Evolutionary conservation across 2,329 filamentous ascomycete genomes (phyloP), one percentile per base, ranked within the genome.

Genomic region (Bipolaris bicolor): DNA sequence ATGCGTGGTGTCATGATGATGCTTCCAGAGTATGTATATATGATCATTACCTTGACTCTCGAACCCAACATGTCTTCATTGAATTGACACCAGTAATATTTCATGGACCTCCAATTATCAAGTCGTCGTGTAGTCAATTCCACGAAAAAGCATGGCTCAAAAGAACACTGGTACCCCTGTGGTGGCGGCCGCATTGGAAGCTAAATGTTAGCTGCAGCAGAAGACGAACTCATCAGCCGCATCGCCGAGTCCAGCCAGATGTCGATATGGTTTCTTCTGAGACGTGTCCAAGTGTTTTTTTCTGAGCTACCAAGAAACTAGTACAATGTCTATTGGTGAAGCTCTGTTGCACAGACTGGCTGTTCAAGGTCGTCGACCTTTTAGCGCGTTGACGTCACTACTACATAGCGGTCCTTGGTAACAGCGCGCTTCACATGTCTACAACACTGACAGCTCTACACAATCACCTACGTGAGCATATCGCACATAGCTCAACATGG

Each of bases 401-500:
- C 20, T 33, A 54, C 20, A 16, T 20, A 39, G 39, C 53, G 33
- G 39, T 13, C 5, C 37, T 45, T 22, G 37, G 7, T 41, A 20
- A 16, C 24, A 36, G 20, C 43, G 20, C 52, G 31, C 20, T 57
- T 59, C 33, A 24, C 45, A 31, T 47, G 18, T 46, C 37, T 46
- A 44, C 46, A 33, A 43, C 29, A 45, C 46, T 44, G 37, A 37
- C 29, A 40, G 13, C 45, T 46, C 29, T 39, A 15, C 24, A 56
- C 48, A 40, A 57, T 40, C 45, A 26, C 47, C 31, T 44, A 26
- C 45, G 39, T 18, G 37, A 31, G 24, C 39, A 16, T 52, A 11
- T 4, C 34, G 26, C 37, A 22, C 33, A 49, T n/a, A 31, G 22
- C 7, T 60, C 56, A 70, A 52, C 1, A 77, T 77, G 76, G 74